phyloP scores from a whole-genome alignment of 2,329 filamentous ascomycete species.

The Aspergillus brunneoviolaceus region DNA sequence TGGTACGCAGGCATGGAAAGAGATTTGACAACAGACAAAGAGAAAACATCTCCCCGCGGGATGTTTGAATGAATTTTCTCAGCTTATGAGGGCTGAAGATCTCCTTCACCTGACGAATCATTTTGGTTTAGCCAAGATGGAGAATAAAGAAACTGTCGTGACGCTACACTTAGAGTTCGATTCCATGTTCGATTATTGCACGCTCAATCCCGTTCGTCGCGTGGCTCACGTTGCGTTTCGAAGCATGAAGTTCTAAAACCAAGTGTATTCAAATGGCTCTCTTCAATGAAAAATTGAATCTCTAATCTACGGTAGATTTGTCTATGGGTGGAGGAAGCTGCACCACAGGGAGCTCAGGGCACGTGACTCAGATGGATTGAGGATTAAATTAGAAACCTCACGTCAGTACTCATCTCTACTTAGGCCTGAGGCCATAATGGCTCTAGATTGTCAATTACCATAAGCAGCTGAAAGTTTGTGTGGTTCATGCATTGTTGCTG shows the following conservation, averaged over 20 bases:
- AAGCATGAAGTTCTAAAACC: not conserved
- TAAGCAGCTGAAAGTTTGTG: conserved; percentile 12
- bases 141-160: conserved; percentile 1
- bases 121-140: not conserved
- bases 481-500: conserved; percentile 32
- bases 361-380: not conserved
- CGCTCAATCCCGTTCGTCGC: not conserved
- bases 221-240: not conserved
- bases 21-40: not conserved
- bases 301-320: not conserved
- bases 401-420: not conserved
- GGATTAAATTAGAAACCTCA: not conserved
- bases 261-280: not conserved
- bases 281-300: not conserved
- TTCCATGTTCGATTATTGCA: not conserved
- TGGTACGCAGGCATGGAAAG: not conserved
- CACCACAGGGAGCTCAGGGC: not conserved
- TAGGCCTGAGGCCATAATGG: not conserved
- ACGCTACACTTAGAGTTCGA: conserved; percentile 1
- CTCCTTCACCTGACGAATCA: not conserved
- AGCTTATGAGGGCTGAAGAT: not conserved
- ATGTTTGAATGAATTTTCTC: not conserved
- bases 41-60: not conserved
- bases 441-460: not conserved
- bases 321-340: not conserved